phyloP scores from a whole-genome alignment of 305 asterid genomes.

The Euphrasia arctica region DNA sequence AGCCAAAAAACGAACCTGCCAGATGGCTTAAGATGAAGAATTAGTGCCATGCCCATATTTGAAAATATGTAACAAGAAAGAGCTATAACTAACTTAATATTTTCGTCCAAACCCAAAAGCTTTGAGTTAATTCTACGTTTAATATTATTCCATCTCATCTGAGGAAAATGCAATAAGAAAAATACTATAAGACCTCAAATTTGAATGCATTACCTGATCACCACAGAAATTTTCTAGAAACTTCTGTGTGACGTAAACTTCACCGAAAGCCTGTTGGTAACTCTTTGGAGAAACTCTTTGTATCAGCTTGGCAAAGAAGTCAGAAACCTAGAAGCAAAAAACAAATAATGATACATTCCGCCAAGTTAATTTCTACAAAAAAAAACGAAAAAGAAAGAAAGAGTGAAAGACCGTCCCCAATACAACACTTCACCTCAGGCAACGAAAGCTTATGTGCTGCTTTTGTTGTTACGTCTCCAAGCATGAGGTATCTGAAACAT shows the following conservation, averaged over 20 bases:
- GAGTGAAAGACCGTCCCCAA: background rate
- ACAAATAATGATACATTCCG: background rate
- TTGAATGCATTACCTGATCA: conserved; percentile 64
- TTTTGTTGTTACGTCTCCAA: conserved; percentile 86
- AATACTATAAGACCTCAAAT: background rate
- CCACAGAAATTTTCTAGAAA: conserved; percentile 89
- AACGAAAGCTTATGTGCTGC: conserved; percentile 77
- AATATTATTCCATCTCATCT: background rate
- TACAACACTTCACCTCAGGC: conserved; percentile 62
- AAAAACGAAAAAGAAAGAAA: too few relatives aligned
- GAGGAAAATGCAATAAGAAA: background rate
- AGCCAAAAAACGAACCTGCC: conserved; percentile 93
- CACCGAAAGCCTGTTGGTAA: conserved; percentile 87
- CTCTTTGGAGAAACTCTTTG: conserved; percentile 97
- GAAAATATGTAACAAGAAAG: conserved; percentile 12
- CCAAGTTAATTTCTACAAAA: background rate
- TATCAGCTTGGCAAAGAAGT: conserved; percentile 83
- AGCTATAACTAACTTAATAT: background rate
- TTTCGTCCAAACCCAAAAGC: background rate
- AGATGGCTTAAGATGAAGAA: conserved; percentile 22
- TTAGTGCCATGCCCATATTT: conserved; percentile 7
- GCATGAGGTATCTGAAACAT: conserved; percentile 73
- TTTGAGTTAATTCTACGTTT: background rate
- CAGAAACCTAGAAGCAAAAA: conserved; percentile 54
- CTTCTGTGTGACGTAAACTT: conserved; percentile 82